phyloP scores from a whole-genome alignment of 2,329 filamentous ascomycete genomes.

The Venturia aucupariae region DNA sequence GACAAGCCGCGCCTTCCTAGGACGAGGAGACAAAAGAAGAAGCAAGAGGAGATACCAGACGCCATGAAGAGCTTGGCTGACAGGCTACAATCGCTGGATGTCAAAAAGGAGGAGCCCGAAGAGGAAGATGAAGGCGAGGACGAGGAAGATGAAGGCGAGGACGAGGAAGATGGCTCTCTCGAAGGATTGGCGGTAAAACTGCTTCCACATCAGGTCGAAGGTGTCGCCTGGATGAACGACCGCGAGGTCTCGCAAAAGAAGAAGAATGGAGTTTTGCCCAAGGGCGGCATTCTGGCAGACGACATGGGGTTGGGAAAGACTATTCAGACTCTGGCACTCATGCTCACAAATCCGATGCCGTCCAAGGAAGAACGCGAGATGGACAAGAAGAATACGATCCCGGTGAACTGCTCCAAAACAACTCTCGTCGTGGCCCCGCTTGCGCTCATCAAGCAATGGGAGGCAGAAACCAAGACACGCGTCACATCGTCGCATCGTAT shows the following conservation, averaged over 20 bases:
- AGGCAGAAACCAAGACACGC: slow-evolving; percentile 80
- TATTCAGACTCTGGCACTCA: slow-evolving; percentile 80
- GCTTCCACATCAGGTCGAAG: slow-evolving; percentile 87
- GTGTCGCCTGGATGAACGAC: slow-evolving; percentile 89
- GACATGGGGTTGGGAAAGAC: slow-evolving; percentile 98
- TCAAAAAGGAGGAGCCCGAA: slow-evolving; percentile 43
- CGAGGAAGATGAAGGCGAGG: slow-evolving; percentile 46
- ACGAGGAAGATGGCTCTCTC: slow-evolving; percentile 52
- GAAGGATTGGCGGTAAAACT: slow-evolving; percentile 81
- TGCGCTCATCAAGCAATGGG: slow-evolving; percentile 95
- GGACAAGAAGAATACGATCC: slow-evolving; percentile 54
- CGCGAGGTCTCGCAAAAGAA: slow-evolving; percentile 83
- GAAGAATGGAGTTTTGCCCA: slow-evolving; percentile 67
- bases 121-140: slow-evolving; percentile 36
- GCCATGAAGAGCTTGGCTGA: slow-evolving; percentile 32
- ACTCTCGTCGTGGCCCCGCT: slow-evolving; percentile 90
- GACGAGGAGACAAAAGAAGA: slow-evolving; percentile 31
- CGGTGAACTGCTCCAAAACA: slow-evolving; percentile 59
- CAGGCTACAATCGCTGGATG: slow-evolving; percentile 35
- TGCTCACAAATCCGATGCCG: slow-evolving; percentile 69
- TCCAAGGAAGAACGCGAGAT: slow-evolving; percentile 37
- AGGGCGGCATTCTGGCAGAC: slow-evolving; percentile 90
- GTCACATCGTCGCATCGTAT: slow-evolving; percentile 60
- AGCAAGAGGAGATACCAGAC: slow-evolving; percentile 21
- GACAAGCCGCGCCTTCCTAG: slow-evolving; percentile 38